Base-by-base conservation (phyloP, 495 filamentous ascomycete genomes). In the Penicillium egyptiacum region DNA sequence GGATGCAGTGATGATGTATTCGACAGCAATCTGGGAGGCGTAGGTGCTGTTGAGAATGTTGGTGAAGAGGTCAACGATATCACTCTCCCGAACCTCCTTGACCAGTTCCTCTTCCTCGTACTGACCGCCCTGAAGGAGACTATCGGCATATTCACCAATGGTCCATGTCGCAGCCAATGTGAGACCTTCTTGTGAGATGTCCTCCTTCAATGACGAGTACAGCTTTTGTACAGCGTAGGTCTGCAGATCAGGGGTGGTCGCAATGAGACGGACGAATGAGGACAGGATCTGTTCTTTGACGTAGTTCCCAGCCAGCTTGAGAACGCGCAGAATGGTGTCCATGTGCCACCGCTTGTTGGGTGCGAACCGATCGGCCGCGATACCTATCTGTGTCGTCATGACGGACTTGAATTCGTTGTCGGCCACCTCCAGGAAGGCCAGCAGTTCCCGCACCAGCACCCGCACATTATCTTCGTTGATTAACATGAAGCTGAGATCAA, bases 361-460 rank as follows among this genome's bases (percentile, higher is more conserved):
- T 7, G 95, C 90, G 72, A 90, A 98, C 22, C 92, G 86, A 67
- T 98, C 95, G 4, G 94, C 95, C 20, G 94, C 95, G 65, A 98
- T 90, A 14, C 94, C 94, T 65, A 98, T 98, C 66, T 98, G 94
- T 51, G 86, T 89, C 0, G 94, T 98, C 91, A 98, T 95, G 50
- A 87, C 87, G 2, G 95, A 89, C 75, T 98, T 98, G 81, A 98
- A 98, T 69, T 98, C 94, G 60, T 93, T 96, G 65, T 98, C 93
- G 44, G 95, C 91, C 33, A 96, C 91, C 70, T 98, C 95, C 42
- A 98, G 73, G 77, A 98, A 98, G 10, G 94, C 90, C 23, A 98
- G 81, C 35, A 98, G 74, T 64, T 98, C 95, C 55, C 95, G 78
- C 50, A 98, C 91, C 37, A 98, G 81, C 23, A 97, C 88, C 28